These are phyloP conservation scores for Coleophoma crateriformis DNA, from an alignment of 2,329 filamentous ascomycete genomes.

Conservation along the genomic window DNA sequence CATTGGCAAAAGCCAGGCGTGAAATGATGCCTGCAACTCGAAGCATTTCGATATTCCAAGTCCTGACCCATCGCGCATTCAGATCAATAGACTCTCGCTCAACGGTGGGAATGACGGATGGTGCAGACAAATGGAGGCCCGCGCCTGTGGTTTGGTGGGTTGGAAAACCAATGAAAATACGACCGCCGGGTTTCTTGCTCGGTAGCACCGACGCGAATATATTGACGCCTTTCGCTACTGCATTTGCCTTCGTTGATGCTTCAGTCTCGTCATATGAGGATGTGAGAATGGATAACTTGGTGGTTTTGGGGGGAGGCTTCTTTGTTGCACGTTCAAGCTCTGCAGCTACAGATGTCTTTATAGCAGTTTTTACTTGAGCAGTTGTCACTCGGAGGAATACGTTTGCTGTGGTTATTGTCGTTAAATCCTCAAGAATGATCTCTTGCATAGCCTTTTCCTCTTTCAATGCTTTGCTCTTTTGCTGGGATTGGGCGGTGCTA, in stretches of 20 bases:
- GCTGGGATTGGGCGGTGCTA: slow-evolving; percentile 43
- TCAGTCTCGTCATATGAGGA: slow-evolving; percentile 84
- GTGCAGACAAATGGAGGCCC: slow-evolving; percentile 89
- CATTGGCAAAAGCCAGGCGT: slow-evolving; percentile 78
- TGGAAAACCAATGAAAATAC: slow-evolving; percentile 95
- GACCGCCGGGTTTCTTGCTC: slow-evolving; percentile 72
- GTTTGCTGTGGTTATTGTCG: slow-evolving; percentile 63
- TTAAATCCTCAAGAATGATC: slow-evolving; percentile 64
- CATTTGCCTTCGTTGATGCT: slow-evolving; percentile 39
- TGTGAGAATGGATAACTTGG: slow-evolving; percentile 81
- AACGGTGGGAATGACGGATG: slow-evolving; percentile 93
- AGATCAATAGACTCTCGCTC: slow-evolving; percentile 95
- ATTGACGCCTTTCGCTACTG: slow-evolving; percentile 57
- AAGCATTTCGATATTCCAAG: slow-evolving; percentile 93
- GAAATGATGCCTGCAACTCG: slow-evolving; percentile 86
- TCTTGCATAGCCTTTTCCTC: slow-evolving; percentile 60
- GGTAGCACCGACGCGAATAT: slow-evolving; percentile 89
- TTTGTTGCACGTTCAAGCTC: slow-evolving; percentile 95
- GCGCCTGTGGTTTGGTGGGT: slow-evolving; percentile 95
- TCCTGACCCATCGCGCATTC: slow-evolving; percentile 89
- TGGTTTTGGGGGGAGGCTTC: slow-evolving; percentile 87
- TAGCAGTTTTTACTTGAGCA: slow-evolving; percentile 72
- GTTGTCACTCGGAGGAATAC: slow-evolving; percentile 89
- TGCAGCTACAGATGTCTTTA: slow-evolving; percentile 65
- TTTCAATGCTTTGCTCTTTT: slow-evolving; percentile 50